A percentile compares a stretch with the other conserved stretches of the same genome.
Conservation (phyloP, 148 eudicot species). For the Suaeda aralocaspica region DNA sequence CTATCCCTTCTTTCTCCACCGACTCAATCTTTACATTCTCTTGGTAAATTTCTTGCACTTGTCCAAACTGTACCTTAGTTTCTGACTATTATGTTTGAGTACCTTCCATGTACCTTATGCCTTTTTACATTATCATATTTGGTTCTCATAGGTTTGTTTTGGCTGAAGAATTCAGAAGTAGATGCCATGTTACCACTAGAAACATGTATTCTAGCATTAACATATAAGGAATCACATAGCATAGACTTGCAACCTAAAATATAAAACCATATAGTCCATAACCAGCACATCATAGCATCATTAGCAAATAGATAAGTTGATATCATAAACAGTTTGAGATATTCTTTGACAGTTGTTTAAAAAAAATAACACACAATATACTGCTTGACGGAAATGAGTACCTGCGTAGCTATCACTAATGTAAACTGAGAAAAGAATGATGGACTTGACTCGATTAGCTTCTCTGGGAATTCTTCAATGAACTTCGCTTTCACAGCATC, state of each 20-base stretch:
- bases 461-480: slow-evolving; percentile 73
- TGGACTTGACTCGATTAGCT: slow-evolving; percentile 71
- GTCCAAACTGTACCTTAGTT: neutral
- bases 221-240: neutral
- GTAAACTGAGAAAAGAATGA: slow-evolving; percentile 93
- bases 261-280: neutral
- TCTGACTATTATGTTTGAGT: neutral
- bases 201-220: neutral
- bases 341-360: neutral
- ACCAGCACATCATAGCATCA: neutral
- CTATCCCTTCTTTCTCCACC: neutral
- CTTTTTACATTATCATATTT: neutral
- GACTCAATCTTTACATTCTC: neutral
- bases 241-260: neutral
- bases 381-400: slow-evolving; percentile 24
- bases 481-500: slow-evolving; percentile 95
- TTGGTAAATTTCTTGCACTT: neutral
- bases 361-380: neutral
- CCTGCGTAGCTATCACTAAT: slow-evolving; percentile 95
- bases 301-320: neutral
- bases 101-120: neutral
- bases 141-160: neutral
- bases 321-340: neutral
- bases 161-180: neutral
- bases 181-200: neutral